phyloP scores from a whole-genome alignment of 2,329 filamentous ascomycete genomes.

The Amesomyces nigricolor region DNA sequence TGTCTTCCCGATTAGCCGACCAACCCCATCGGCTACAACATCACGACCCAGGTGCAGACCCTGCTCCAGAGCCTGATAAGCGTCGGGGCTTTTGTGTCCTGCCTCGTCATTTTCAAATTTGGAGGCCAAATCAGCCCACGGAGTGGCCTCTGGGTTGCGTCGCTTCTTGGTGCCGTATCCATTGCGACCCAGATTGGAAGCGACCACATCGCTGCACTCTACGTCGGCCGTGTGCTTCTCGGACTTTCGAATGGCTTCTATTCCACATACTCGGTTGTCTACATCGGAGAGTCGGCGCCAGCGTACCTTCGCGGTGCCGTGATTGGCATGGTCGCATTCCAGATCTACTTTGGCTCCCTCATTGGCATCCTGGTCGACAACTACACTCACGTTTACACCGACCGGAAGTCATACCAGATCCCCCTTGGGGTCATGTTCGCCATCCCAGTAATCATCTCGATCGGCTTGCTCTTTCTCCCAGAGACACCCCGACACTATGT shows the following conservation, averaged over 20 bases:
- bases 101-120: conserved; percentile 30
- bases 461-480: conserved; percentile 36
- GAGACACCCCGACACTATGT: conserved; percentile 29
- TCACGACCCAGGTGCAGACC: conserved; percentile 31
- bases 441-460: conserved; percentile 32
- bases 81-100: conserved; percentile 33
- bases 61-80: conserved; percentile 35
- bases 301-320: conserved; percentile 21
- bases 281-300: conserved; percentile 25
- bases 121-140: conserved; percentile 38
- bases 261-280: conserved; percentile 38
- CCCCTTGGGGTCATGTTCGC: conserved; percentile 36
- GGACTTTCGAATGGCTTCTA: conserved; percentile 49
- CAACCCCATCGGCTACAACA: conserved; percentile 28
- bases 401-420: conserved; percentile 35
- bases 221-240: conserved; percentile 46
- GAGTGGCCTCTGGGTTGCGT: conserved; percentile 40
- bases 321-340: conserved; percentile 24
- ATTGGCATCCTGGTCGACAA: conserved; percentile 46
- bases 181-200: conserved; percentile 50
- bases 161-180: conserved; percentile 40
- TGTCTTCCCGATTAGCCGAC: conserved; percentile 13
- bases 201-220: conserved; percentile 42
- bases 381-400: conserved; percentile 34
- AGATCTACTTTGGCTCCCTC: conserved; percentile 30